A percentile compares a stretch with the other conserved stretches of the same genome.
Conservation (phyloP, 2,329 filamentous ascomycete genomes). For the Gyromitra esculenta region DNA sequence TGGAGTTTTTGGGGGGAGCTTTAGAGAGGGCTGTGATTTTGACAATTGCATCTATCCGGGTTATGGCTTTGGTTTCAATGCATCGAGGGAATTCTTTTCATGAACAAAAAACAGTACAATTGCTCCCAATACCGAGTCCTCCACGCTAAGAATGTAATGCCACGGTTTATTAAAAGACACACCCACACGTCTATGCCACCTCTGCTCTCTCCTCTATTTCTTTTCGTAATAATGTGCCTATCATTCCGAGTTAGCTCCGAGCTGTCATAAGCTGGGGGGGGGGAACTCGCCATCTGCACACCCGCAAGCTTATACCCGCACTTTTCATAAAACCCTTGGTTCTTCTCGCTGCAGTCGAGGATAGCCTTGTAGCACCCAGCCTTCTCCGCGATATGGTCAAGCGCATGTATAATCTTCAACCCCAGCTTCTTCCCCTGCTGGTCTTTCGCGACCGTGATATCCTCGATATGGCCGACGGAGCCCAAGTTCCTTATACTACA, state of each 20-base stretch:
- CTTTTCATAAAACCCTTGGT: slow-evolving; percentile 98
- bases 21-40: slow-evolving; percentile 4
- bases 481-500: slow-evolving; percentile 79
- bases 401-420: slow-evolving; percentile 87
- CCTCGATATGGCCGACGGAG: slow-evolving; percentile 93
- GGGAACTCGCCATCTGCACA: slow-evolving; percentile 97
- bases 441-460: slow-evolving; percentile 93
- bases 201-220: slow-evolving; percentile 17
- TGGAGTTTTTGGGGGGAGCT: neutral
- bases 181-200: neutral
- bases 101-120: neutral
- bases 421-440: slow-evolving; percentile 98
- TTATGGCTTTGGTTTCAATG: neutral
- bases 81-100: slow-evolving; percentile 6
- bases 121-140: neutral
- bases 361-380: slow-evolving; percentile 98
- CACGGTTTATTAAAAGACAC: slow-evolving; percentile 11
- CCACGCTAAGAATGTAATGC: slow-evolving; percentile 10
- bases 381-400: slow-evolving; percentile 86
- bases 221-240: slow-evolving; percentile 53
- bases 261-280: neutral
- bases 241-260: slow-evolving; percentile 14
- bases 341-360: slow-evolving; percentile 93
- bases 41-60: neutral
- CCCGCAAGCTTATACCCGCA: slow-evolving; percentile 93